Evolutionary conservation across 208 protist species (phyloP).

Genomic region (Lotmaria passim): DNA sequence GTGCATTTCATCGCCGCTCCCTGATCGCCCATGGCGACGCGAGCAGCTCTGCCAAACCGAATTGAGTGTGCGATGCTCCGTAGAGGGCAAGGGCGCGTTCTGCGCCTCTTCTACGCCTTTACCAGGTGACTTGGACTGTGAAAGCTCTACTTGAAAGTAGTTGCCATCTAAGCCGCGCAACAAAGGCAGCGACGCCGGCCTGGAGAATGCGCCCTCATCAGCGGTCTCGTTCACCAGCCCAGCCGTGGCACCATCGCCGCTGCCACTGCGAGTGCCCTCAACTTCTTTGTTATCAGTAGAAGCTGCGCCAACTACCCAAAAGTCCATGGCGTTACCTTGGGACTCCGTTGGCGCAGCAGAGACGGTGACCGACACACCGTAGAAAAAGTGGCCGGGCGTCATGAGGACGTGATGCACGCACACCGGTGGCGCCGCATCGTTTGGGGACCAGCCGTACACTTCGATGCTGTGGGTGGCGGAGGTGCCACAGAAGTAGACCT

Average conservation of each 20-base stretch:
- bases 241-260: neutral
- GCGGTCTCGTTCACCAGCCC: too few species aligned
- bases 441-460: constrained; percentile 25
- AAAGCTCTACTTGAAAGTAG: constrained; percentile 14
- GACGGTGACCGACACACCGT: constrained; percentile 1
- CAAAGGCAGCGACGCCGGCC: neutral
- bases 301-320: constrained; percentile 23
- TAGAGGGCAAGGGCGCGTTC: neutral
- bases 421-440: neutral
- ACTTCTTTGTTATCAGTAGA: neutral
- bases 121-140: neutral
- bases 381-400: constrained; percentile 22
- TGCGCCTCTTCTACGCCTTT: neutral
- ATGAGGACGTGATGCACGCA: constrained; percentile 35
- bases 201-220: neutral
- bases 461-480: constrained; percentile 20
- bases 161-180: constrained; percentile 24
- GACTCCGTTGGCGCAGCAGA: neutral
- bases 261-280: neutral
- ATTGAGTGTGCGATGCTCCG: constrained; percentile 16
- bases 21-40: neutral
- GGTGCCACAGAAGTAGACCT: constrained; percentile 15
- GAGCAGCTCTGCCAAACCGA: constrained; percentile 13
- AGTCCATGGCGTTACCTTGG: neutral
- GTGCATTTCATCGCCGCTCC: neutral